phyloP scores from a whole-genome alignment of 495 filamentous ascomycete species.

The Pseudomonodictys pantanalensis region DNA sequence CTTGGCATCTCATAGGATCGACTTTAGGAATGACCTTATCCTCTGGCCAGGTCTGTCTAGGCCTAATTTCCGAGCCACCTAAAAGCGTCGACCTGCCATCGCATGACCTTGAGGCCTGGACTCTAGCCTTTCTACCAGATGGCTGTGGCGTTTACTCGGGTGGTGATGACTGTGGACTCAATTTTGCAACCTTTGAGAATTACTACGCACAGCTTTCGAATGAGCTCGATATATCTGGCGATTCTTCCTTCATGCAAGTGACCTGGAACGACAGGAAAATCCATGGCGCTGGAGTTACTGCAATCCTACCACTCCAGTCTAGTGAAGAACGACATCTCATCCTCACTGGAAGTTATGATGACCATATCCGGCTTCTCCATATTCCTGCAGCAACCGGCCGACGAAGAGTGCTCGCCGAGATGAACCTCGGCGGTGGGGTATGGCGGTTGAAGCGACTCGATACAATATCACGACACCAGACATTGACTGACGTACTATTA shows the following conservation, averaged over 20 bases:
- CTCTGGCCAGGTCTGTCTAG: slow-evolving; percentile 52
- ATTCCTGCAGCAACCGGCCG: slow-evolving; percentile 23
- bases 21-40: slow-evolving; percentile 67
- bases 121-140: slow-evolving; percentile 51
- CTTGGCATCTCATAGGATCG: slow-evolving; percentile 60
- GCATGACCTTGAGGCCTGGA: slow-evolving; percentile 66
- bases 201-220: background rate
- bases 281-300: slow-evolving; percentile 83
- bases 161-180: slow-evolving; percentile 57
- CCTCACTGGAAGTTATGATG: slow-evolving; percentile 91
- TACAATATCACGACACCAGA: background rate
- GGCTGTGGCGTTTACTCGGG: slow-evolving; percentile 56
- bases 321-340: slow-evolving; percentile 50
- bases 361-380: slow-evolving; percentile 66
- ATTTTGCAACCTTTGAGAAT: background rate
- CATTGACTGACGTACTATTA: slow-evolving; percentile 49
- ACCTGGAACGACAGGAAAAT: slow-evolving; percentile 47
- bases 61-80: slow-evolving; percentile 1
- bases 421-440: slow-evolving; percentile 77
- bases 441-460: slow-evolving; percentile 67
- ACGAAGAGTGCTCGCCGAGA: slow-evolving; percentile 56
- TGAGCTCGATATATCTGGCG: background rate
- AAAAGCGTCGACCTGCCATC: slow-evolving; percentile 11
- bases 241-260: slow-evolving; percentile 26
- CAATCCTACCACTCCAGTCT: slow-evolving; percentile 65